phyloP scores from a whole-genome alignment of 129 eudicot species.

The Lonicera japonica region DNA sequence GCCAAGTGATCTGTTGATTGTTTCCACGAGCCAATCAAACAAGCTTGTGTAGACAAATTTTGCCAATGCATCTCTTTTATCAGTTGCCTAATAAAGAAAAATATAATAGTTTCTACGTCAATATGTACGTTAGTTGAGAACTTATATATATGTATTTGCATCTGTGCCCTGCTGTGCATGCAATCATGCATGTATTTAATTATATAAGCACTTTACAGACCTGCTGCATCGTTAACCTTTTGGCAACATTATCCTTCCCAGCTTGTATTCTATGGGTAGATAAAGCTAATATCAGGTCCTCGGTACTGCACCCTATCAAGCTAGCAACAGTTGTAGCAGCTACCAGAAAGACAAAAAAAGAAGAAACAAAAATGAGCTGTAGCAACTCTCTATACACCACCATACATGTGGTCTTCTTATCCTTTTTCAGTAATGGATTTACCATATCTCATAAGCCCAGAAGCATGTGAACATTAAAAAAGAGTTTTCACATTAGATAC shows the following conservation, averaged over 20 bases:
- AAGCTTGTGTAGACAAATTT: conserved; percentile 69
- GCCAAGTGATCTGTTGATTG: conserved; percentile 54
- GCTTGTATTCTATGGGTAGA: conserved; percentile 58
- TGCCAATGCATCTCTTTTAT: conserved; percentile 82
- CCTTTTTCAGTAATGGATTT: not conserved
- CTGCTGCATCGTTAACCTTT: conserved; percentile 65
- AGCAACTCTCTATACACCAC: not conserved
- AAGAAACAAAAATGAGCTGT: not conserved
- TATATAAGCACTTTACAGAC: conserved; percentile 26
- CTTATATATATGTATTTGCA: not conserved
- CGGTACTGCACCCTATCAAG: conserved; percentile 64
- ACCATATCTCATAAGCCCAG: not conserved
- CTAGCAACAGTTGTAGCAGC: conserved; percentile 67
- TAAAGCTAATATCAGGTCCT: conserved; percentile 58
- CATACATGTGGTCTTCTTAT: not conserved
- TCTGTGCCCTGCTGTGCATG: not conserved
- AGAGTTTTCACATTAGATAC: not conserved
- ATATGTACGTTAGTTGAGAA: not conserved
- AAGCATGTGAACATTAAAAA: not conserved
- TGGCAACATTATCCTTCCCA: conserved; percentile 44
- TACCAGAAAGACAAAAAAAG: conserved; percentile 23
- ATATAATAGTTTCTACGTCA: not conserved
- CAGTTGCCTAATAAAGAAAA: conserved; percentile 57
- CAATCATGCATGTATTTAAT: not conserved
- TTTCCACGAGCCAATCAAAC: conserved; percentile 77